Evolutionary conservation across 192 early-diverging fungal species (phyloP).

Genomic region (Podila epicladia): DNA sequence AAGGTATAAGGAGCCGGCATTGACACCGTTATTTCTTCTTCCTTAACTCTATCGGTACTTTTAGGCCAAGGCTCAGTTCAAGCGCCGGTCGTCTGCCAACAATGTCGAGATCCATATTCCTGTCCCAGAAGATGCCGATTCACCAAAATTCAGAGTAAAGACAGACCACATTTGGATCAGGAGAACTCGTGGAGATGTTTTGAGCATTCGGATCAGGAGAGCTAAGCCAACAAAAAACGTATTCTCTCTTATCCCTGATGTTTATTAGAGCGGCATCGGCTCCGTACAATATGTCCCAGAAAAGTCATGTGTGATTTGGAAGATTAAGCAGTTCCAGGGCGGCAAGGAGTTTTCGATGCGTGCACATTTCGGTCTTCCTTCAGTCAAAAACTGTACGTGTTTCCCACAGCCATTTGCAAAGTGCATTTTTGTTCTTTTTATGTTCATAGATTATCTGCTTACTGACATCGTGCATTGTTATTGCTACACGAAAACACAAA

Average conservation of each 20-base stretch:
- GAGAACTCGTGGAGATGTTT: not conserved
- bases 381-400: constrained; percentile 74
- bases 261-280: constrained; percentile 78
- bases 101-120: constrained; percentile 98
- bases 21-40: not conserved
- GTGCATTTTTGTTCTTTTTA: not conserved
- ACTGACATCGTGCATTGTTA: too few relatives aligned
- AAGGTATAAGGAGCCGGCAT: too few relatives aligned
- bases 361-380: constrained; percentile 87
- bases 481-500: not conserved
- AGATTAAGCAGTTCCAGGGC: constrained; percentile 98
- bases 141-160: constrained; percentile 91
- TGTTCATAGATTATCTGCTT: too few relatives aligned
- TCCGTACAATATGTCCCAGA: constrained; percentile 94
- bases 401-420: not conserved
- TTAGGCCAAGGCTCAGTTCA: constrained; percentile 96
- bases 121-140: constrained; percentile 98
- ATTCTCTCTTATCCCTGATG: not conserved
- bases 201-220: not conserved
- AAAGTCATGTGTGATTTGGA: constrained; percentile 94
- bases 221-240: not conserved
- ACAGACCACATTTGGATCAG: not conserved
- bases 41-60: not conserved
- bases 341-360: constrained; percentile 96
- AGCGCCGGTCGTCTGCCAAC: constrained; percentile 95